phyloP scores from a whole-genome alignment of 257 asterid genomes.

The Coffea canephora region DNA sequence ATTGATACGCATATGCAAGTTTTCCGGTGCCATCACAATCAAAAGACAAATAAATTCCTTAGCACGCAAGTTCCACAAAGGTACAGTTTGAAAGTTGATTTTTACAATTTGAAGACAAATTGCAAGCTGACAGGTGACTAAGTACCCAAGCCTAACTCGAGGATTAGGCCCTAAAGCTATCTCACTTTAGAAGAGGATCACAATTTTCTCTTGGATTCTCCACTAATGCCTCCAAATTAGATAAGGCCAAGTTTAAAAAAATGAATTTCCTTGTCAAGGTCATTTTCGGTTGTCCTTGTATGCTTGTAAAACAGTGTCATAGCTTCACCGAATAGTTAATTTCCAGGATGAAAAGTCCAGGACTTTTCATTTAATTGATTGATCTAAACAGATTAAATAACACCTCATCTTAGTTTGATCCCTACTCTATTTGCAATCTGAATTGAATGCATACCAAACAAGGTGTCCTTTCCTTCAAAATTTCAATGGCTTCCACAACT shows the following conservation, averaged over 20 bases:
- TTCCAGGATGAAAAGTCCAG: neutral
- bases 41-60: neutral
- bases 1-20: too few relatives aligned
- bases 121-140: neutral
- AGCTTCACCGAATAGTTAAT: too few relatives aligned
- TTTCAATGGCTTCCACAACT: conserved; percentile 32
- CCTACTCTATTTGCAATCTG: neutral
- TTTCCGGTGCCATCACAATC: neutral
- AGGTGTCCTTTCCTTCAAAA: neutral
- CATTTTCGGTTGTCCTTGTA: neutral
- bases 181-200: too few relatives aligned
- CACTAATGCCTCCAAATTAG: neutral
- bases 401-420: neutral
- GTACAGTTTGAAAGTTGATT: neutral
- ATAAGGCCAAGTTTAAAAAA: neutral
- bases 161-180: neutral
- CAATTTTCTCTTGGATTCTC: too few relatives aligned
- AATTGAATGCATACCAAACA: neutral
- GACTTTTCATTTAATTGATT: neutral
- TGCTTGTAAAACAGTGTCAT: too few relatives aligned
- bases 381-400: too few relatives aligned
- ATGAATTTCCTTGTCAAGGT: neutral
- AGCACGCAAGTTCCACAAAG: too few relatives aligned
- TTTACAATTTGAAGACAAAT: neutral
- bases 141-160: neutral